Evolutionary conservation across 1,139 yeast species (phyloP).

Genomic region (Geotrichum klebahnii): DNA sequence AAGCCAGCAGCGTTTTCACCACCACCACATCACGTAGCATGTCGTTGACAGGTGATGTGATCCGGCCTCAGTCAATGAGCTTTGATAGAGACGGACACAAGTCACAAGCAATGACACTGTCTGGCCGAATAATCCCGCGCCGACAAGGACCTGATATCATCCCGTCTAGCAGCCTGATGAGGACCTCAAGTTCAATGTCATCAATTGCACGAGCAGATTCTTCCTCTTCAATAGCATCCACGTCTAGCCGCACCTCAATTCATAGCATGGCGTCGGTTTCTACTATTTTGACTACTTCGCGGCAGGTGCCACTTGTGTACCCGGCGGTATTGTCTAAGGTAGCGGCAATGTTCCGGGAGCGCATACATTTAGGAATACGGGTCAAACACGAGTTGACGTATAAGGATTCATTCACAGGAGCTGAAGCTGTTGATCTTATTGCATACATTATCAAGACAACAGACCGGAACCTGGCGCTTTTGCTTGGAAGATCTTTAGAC

Average conservation of each 20-base stretch:
- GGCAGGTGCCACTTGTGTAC: constrained; percentile 64
- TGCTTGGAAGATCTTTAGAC: constrained; percentile 87
- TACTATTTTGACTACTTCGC: constrained; percentile 45
- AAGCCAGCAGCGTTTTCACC: too few species aligned
- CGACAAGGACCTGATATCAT: constrained; percentile 26
- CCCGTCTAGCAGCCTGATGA: not conserved
- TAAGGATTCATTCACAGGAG: constrained; percentile 90
- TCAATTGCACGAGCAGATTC: constrained; percentile 5
- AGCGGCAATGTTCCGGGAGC: constrained; percentile 69
- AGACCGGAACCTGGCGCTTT: constrained; percentile 82
- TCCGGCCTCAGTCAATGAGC: not conserved
- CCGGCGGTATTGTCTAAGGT: constrained; percentile 88
- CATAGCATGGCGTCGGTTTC: constrained; percentile 17
- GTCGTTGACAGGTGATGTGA: constrained; percentile 2
- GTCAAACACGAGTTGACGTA: constrained; percentile 92
- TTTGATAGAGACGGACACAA: constrained; percentile 23
- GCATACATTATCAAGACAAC: constrained; percentile 82
- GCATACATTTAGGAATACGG: constrained; percentile 67
- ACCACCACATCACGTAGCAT: constrained; percentile 6
- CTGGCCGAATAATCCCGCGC: constrained; percentile 35
- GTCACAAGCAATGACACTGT: constrained; percentile 28
- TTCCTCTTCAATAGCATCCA: constrained; percentile 11
- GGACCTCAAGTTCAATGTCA: not conserved
- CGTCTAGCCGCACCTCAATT: constrained; percentile 20
- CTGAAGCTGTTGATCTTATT: constrained; percentile 86